These are phyloP conservation scores for Leccinum aurantiacum DNA, from an alignment of 768 basidiomycete species.

Conservation along the genomic window DNA sequence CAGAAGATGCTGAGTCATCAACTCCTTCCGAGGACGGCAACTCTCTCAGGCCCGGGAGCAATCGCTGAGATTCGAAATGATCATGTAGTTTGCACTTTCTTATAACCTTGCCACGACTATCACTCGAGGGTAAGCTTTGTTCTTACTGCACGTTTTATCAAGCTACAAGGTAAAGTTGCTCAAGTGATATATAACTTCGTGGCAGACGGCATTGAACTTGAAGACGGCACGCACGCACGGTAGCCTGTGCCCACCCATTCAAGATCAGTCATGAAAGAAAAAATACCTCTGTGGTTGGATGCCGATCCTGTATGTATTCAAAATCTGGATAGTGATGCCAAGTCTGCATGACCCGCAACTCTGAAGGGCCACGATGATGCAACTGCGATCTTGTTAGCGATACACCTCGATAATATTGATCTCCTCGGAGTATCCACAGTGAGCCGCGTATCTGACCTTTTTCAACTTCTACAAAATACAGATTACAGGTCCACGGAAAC, in stretches of 20 bases:
- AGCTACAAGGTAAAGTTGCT: too few species aligned
- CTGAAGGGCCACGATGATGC: conserved; percentile 87
- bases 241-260: background rate
- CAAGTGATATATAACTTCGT: background rate
- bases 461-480: background rate
- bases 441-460: conserved; percentile 14
- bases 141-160: too few species aligned
- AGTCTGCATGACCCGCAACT: conserved; percentile 2
- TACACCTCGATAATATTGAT: conserved; percentile 61
- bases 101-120: too few species aligned
- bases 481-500: conserved; percentile 76
- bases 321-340: background rate
- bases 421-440: conserved; percentile 87
- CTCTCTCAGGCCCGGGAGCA: too few species aligned
- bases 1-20: conserved; percentile 14
- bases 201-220: background rate
- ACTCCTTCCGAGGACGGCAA: background rate
- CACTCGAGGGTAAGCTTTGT: too few species aligned
- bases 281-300: conserved; percentile 54
- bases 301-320: conserved; percentile 55
- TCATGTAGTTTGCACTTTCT: too few species aligned
- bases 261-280: conserved; percentile 14
- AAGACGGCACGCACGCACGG: too few species aligned
- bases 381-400: conserved; percentile 74
- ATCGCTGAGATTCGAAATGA: too few species aligned